Base-by-base conservation (phyloP, 257 asterid species). In the Ballota nigra region DNA sequence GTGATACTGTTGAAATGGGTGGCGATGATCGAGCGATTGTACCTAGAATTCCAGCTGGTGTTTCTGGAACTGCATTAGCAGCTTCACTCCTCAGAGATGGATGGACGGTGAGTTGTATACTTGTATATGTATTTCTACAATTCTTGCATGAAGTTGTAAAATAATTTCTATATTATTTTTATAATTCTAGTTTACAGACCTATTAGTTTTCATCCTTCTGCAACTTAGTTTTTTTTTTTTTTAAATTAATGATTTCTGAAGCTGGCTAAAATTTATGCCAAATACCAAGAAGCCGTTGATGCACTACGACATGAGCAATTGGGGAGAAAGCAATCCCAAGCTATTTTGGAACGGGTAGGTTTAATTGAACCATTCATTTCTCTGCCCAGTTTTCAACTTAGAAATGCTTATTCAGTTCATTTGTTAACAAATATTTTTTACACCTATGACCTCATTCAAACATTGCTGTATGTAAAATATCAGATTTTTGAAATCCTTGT, bases 21-120 rank as follows among this genome's bases (percentile, higher is more conserved):
- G 95, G 62, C 79, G 86, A 84, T 78, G 91, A 84, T 79, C 89
- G 73, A 65, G 86, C 91, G 75, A 82, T 88, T 71, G 82, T 88
- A 76, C 96, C 98, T 18, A 80, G 73, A 67, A 70, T 91, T 75
- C 98, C 99, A 4, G 68, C 76, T 22, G 99, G 98, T 28, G 85
- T 94, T 78, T 94, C 99, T 19, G 99, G 96, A 76, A 91, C 99
- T 16, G 96, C 99, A 52, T 83, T 91, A 74, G 98, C 99, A 18
- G 96, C 98, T 72, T 86, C 99, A 62, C 98, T 94, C 78, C 92
- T 94, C 70, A 90, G 97, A 71, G 98, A 91, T 57, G 99, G 99
- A 75, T 94, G 99, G 99, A 86, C 91, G 79, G 97, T 92, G 72
- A 92, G 96, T 82, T 55, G 16, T 77, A 12, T 61, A 16, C 12